Conservation (phyloP, 352 stramenopile species). For the Pythium rhizo-oryzae region DNA sequence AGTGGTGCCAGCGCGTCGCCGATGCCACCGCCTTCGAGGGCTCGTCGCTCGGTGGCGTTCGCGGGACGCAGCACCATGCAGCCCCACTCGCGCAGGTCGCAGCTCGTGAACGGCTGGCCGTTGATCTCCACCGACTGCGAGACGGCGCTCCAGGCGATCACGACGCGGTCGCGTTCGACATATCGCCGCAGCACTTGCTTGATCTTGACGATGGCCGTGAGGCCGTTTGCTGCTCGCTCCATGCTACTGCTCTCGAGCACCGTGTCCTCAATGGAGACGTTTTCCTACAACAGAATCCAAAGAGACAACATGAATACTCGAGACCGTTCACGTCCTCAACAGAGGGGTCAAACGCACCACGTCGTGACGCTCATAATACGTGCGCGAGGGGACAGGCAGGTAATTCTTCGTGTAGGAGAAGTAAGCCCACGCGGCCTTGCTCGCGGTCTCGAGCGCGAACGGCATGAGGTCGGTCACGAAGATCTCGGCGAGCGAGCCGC, state of each 20-base stretch:
- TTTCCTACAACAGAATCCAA: not conserved
- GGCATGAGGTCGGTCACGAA: conserved; percentile 30
- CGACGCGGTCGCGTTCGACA: conserved; percentile 46
- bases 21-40: not conserved
- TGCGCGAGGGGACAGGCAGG: conserved; percentile 24
- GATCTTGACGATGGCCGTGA: conserved; percentile 46
- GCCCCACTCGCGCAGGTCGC: conserved; percentile 64
- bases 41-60: conserved; percentile 25
- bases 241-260: conserved; percentile 65
- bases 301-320: not conserved
- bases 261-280: conserved; percentile 42
- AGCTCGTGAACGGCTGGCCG: conserved; percentile 40
- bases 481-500: conserved; percentile 30
- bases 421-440: conserved; percentile 29
- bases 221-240: conserved; percentile 48
- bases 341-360: conserved; percentile 17
- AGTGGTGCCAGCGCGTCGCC: not conserved
- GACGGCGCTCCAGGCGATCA: conserved; percentile 58
- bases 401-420: conserved; percentile 30
- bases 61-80: conserved; percentile 57
- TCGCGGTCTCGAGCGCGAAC: conserved; percentile 21
- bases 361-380: conserved; percentile 29
- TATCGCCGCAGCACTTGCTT: conserved; percentile 59
- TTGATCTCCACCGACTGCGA: conserved; percentile 63
- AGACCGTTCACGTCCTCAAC: conserved; percentile 10